A percentile compares a stretch with the other conserved stretches of the same genome.
Evolutionary conservation across 2,329 filamentous ascomycete species (phyloP).

Genomic region (Coniochaeta sp.): DNA sequence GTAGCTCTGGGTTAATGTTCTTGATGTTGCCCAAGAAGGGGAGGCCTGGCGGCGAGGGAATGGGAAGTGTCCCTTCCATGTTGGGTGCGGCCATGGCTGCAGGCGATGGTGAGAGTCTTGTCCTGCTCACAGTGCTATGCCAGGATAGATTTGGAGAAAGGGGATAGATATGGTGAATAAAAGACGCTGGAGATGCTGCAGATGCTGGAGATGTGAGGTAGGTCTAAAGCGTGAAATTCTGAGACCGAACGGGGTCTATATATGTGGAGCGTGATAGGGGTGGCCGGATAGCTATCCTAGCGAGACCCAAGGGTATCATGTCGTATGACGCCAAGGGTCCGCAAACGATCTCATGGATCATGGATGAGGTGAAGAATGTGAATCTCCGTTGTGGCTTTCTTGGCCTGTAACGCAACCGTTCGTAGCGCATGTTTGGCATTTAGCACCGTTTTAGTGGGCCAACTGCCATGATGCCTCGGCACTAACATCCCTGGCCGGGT

Average conservation of each 20-base stretch:
- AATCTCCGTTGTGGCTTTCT: background rate
- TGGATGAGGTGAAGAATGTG: too few species aligned
- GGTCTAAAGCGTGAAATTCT: too few species aligned
- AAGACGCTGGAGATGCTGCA: background rate
- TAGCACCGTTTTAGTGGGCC: background rate
- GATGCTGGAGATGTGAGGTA: too few species aligned
- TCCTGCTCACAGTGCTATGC: too few species aligned
- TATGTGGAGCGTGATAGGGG: background rate
- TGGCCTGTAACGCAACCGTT: background rate
- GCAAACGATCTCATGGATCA: too few species aligned
- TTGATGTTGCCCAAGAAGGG: conserved; percentile 59
- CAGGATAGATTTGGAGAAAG: too few species aligned
- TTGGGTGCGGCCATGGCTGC: background rate
- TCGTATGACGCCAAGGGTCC: background rate
- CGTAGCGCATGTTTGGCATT: background rate
- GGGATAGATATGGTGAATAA: too few species aligned
- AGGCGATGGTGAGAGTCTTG: too few species aligned
- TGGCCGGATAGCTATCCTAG: background rate
- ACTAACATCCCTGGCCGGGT: background rate
- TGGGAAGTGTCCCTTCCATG: conserved; percentile 23
- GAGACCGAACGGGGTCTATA: background rate
- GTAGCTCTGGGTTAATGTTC: conserved; percentile 53
- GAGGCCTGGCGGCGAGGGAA: conserved; percentile 56
- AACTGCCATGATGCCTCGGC: background rate
- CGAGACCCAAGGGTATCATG: background rate